Base-by-base conservation (phyloP, 805 yeast genomes). In the Candida nitratophila region DNA sequence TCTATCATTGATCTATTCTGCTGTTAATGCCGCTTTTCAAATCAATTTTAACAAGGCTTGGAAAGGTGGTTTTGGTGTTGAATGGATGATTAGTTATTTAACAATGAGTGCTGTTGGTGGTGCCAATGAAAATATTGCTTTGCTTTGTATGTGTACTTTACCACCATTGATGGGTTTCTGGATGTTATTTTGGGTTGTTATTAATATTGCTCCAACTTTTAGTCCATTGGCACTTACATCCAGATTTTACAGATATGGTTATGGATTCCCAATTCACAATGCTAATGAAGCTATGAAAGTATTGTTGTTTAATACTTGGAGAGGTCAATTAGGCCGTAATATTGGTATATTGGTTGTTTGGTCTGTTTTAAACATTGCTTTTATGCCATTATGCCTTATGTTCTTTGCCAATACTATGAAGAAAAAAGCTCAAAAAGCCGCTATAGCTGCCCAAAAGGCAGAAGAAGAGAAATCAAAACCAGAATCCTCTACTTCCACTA, bases 101-200 rank as follows among this genome's bases (percentile, higher is more conserved):
- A 74, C 86, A 7, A 80, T 86, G 86, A 65, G 79, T 49, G 86
- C 90, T 1, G 83, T 84, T 31, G 95, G 95, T 46, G 77, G 83
- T 37, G 80, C 83, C 27, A 83, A 81, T 55, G 93, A 86, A 61
- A 77, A 81, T 48, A 64, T 74, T 52, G 79, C 80, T 0, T 56
- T 79, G 59, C 29, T 83, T 6, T 57, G 74, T 8, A 64, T 81
- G 40, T 61, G 79, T 6, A 44, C 67, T 15, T 69, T 70, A 41
- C 91, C 93, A 1, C 87, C 88, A 26, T 52, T 73, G 43, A 50
- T 82, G 40, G 89, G 90, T 0, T 76, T 83, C 53, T 83, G 90
- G 88, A 57, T 86, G 53, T 66, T 84, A 49, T 69, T 75, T 46
- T 84, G 86, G 76, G 89, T 84, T 47, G 72, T 86, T 46, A 39